Conservation (phyloP, 305 asterid genomes). For the Nicotiana rustica region DNA sequence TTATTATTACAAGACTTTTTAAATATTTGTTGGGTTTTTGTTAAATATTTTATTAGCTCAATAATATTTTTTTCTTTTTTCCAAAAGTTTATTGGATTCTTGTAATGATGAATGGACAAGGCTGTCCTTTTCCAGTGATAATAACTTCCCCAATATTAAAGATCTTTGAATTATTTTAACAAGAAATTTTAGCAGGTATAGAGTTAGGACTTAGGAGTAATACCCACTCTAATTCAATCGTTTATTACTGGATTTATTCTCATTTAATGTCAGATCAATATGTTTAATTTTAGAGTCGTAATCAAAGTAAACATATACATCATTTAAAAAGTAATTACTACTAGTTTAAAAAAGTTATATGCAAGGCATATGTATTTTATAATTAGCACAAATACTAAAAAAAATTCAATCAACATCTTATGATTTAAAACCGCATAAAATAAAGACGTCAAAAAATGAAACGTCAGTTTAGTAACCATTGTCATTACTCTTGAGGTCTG, state of each 20-base stretch:
- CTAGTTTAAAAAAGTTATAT: no score
- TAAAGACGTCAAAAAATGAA: not conserved
- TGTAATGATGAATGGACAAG: constrained; percentile 36
- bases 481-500: not conserved
- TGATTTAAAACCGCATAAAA: not conserved
- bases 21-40: constrained; percentile 13
- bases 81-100: not conserved
- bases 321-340: not conserved
- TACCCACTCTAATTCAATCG: not conserved
- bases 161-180: not conserved
- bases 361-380: not conserved
- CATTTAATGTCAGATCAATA: not conserved
- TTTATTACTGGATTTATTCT: not conserved
- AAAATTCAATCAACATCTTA: not conserved
- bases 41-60: constrained; percentile 30
- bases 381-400: no score
- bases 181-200: constrained; percentile 19
- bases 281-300: not conserved
- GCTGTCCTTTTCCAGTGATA: constrained; percentile 31
- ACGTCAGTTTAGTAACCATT: not conserved
- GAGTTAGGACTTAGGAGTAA: not conserved
- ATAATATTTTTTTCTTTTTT: not conserved
- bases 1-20: constrained; percentile 35
- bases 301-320: not conserved
- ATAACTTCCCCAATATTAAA: not conserved